phyloP scores from a whole-genome alignment of 2,329 filamentous ascomycete genomes.

The Nemania sp. region DNA sequence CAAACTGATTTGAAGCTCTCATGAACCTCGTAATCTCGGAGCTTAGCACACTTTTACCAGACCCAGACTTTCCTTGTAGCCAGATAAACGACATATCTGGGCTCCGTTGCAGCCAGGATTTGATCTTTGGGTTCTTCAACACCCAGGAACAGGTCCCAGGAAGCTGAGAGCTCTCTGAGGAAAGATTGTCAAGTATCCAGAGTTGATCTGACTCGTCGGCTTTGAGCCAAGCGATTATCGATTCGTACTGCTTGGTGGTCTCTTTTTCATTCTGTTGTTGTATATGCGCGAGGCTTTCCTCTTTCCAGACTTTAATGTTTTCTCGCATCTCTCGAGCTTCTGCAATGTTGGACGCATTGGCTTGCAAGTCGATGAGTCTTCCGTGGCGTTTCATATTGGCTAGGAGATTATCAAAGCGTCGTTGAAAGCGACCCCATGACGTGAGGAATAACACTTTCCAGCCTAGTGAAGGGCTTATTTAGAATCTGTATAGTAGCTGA shows the following conservation, averaged over 20 bases:
- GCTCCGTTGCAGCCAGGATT: slow-evolving; percentile 44
- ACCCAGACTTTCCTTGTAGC: slow-evolving; percentile 53
- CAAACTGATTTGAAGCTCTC: slow-evolving; percentile 27
- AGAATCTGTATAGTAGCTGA: not conserved
- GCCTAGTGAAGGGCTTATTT: slow-evolving; percentile 36
- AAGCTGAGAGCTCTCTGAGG: slow-evolving; percentile 43
- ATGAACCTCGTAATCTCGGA: slow-evolving; percentile 50
- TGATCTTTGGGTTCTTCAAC: slow-evolving; percentile 44
- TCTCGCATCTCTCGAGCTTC: slow-evolving; percentile 46
- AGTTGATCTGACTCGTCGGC: slow-evolving; percentile 51
- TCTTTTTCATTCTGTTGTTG: slow-evolving; percentile 41
- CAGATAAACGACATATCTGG: not conserved
- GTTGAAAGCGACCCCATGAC: slow-evolving; percentile 54
- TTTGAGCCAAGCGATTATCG: slow-evolving; percentile 48
- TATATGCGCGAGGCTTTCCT: slow-evolving; percentile 42
- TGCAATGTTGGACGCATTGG: slow-evolving; percentile 47
- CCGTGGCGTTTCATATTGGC: slow-evolving; percentile 51
- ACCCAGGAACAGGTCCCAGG: slow-evolving; percentile 52
- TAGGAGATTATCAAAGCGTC: slow-evolving; percentile 51
- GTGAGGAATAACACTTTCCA: slow-evolving; percentile 53
- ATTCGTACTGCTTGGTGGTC: slow-evolving; percentile 42
- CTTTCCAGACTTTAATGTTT: slow-evolving; percentile 42
- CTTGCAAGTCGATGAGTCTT: slow-evolving; percentile 49
- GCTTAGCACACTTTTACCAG: slow-evolving; percentile 54
- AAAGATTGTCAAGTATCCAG: slow-evolving; percentile 46